Base-by-base conservation (phyloP, 1,139 yeast species). In the Nakaseomyces kungkrabaensis region DNA sequence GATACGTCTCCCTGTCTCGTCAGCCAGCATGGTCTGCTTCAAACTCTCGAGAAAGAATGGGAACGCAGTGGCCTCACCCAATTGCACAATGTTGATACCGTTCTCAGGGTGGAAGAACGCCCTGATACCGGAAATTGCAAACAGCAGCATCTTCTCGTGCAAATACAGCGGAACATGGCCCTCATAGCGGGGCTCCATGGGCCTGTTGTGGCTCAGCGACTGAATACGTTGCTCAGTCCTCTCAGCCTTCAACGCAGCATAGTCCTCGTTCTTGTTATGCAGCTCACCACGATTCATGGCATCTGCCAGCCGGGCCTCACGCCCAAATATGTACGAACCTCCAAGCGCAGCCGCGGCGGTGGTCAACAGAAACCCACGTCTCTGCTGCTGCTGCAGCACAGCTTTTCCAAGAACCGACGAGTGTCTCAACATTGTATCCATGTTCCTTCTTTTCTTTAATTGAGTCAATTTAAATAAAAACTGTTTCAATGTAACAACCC, bases 31-130 rank as follows among this genome's bases (percentile, higher is more conserved):
- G 53, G 79, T 78, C 38, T 72, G 73, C 59, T 88, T 80, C 52
- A 92, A 68, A 13, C 74, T 68, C 32, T 73, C 74, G 53, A 94
- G 73, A 34, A 89, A 80, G 40, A 75, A 77, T 10, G 83, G 80
- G 45, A 85, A 72, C 4, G 96, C 96, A 0, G 96, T 85, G 17
- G 92, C 81, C 65, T 92, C 99, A 1, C 98, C 98, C 53, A 92
- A 76, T 26, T 92, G 95, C n/a, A 94, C 97, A 53, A 92, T 85
- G 52, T 72, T 68, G 26, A 62, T 60, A 10, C 74, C 74, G 42
- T 68, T 60, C 59, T 83, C 88, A 1, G 97, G 98, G 62, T 89
- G 94, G 52, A 81, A 72, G 57, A 77, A 82, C 0, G 97, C 85
- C 17, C 92, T 94, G n/a, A 85, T 62, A 1, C 95, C 89, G 5